phyloP scores from a whole-genome alignment of 495 filamentous ascomycete genomes.

The Friedmanniomyces endolithicus region DNA sequence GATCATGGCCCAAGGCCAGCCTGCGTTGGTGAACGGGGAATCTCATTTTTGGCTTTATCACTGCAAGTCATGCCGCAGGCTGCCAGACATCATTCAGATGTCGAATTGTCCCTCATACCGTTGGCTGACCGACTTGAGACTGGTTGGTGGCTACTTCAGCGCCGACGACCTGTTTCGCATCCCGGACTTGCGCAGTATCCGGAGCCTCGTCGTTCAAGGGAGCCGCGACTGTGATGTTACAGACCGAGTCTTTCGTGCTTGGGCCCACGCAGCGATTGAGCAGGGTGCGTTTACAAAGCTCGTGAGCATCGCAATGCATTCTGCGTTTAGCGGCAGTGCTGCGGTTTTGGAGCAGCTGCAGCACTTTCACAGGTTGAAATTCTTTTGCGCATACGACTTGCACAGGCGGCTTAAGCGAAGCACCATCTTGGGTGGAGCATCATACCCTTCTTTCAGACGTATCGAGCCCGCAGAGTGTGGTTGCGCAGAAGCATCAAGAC shows the following conservation, averaged over 20 bases:
- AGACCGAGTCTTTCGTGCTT: neutral
- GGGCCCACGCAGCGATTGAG: neutral
- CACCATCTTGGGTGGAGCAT: neutral
- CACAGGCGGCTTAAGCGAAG: neutral
- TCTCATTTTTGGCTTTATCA: neutral
- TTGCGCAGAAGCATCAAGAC: neutral
- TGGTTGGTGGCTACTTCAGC: neutral
- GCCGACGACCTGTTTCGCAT: neutral
- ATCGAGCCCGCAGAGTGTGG: neutral
- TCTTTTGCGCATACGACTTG: neutral
- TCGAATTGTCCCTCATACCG: neutral
- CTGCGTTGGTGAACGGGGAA: neutral
- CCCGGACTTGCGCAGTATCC: neutral
- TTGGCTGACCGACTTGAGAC: constrained; percentile 2
- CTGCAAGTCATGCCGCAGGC: neutral
- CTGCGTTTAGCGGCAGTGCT: neutral
- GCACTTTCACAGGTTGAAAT: neutral
- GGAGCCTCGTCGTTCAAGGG: neutral
- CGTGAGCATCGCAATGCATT: neutral
- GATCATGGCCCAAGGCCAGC: neutral
- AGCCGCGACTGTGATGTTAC: neutral
- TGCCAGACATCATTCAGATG: neutral
- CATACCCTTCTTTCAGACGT: neutral
- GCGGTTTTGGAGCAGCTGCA: neutral
- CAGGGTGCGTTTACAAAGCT: neutral